Evolutionary conservation across 1,139 yeast species (phyloP), one percentile per base, ranked within the genome.

Genomic region (Lodderomyces beijingensis): DNA sequence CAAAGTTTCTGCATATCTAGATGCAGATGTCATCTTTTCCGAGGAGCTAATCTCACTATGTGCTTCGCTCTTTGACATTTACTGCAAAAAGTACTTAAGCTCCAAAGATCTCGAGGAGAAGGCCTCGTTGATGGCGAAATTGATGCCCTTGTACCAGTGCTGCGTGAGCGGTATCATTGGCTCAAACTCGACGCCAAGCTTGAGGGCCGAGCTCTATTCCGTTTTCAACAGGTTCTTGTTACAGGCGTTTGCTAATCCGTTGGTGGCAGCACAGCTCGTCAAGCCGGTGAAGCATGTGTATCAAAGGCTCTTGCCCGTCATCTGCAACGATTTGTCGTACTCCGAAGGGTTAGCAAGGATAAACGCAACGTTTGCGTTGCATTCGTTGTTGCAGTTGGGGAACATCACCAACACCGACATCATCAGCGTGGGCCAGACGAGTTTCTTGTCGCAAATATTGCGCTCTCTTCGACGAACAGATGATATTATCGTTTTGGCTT

Each of bases 261-360:
- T 52, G 2, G 52, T 70, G 20, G 54, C 74, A 4, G 58, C 61
- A 9, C 78, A 75, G 34, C 56, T 79, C 13, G 51, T 74, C 29
- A 67, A 65, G 11, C 70, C 75, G 18, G 59, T 87, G 29, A 69
- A 75, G 33, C 62, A 79, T 6, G 62, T 78, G 12, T 88, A 82
- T 38, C 78, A 73, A 27, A 71, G 74, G 41, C 60, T 86, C 40
- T 63, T 87, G 25, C 81, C 77, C 23, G 69, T 74, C 2, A 67
- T 87, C 21, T 79, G 87, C 47, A 78, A 77, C 41, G 97, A 91
- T 57, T 81, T 93, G 0, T 72, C 86, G 11, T 70, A 77, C 37
- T 88, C 93, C 2, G 94, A 84, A 45, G 93, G 93, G 0, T 63
- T 82, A 0, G 74, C 83, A 2, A 70, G 94, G 43, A 70, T 88